A percentile compares a stretch with the other conserved stretches of the same genome.
phyloP scores from a whole-genome alignment of 1,284 basidiomycete species.

The Xerocomus amazonicus region DNA sequence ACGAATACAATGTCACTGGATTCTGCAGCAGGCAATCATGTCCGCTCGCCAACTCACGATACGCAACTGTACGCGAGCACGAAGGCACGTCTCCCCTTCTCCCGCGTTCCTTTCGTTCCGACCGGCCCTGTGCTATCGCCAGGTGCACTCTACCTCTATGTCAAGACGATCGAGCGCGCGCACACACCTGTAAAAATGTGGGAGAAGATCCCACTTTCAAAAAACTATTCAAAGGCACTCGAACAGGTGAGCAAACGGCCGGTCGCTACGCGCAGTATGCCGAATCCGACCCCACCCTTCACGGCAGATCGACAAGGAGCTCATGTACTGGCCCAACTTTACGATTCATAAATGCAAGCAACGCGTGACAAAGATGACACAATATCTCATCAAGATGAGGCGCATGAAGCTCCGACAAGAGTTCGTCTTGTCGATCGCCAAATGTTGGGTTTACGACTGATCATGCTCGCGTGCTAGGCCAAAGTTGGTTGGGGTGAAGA shows the following conservation, averaged over 20 bases:
- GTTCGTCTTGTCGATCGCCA: constrained; percentile 47
- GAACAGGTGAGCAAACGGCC: constrained; percentile 70
- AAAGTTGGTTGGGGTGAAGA: constrained; percentile 92
- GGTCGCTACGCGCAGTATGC: not conserved
- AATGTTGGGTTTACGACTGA: constrained; percentile 1
- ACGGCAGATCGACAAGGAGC: constrained; percentile 85
- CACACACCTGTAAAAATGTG: constrained; percentile 96
- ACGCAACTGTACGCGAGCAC: constrained; percentile 95
- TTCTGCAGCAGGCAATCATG: constrained; percentile 95
- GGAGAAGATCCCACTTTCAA: constrained; percentile 92
- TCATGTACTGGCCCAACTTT: constrained; percentile 98
- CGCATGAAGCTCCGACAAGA: constrained; percentile 85
- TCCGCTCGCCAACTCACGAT: constrained; percentile 94
- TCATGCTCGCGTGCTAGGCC: constrained; percentile 52
- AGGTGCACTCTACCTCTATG: constrained; percentile 93
- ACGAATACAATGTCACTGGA: constrained; percentile 99
- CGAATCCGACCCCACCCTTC: not conserved
- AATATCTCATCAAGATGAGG: constrained; percentile 98
- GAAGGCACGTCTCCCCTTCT: constrained; percentile 61
- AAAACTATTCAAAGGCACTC: constrained; percentile 92
- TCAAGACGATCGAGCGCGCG: constrained; percentile 97
- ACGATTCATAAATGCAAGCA: constrained; percentile 99
- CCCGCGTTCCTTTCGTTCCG: not conserved
- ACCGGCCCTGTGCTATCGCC: not conserved
- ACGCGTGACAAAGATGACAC: constrained; percentile 97